Evolutionary conservation across 108 stramenopile genomes (phyloP).

Genomic region (Nitzschia sp.): DNA sequence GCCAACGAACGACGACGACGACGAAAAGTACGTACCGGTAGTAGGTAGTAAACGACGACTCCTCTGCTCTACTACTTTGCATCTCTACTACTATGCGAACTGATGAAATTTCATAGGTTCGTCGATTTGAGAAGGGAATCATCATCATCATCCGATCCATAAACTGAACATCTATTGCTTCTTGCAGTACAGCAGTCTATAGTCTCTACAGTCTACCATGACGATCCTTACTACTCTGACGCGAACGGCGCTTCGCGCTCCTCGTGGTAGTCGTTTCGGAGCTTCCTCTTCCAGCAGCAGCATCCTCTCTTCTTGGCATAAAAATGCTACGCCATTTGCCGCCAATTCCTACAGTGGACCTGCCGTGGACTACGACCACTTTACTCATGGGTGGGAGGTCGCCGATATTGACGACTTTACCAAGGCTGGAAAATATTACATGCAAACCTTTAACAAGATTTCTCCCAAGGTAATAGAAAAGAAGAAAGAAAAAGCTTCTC

Average conservation of each 20-base stretch:
- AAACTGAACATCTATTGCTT: background rate
- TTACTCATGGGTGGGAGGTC: conserved; percentile 38
- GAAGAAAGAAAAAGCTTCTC: background rate
- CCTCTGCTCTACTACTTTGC: too few relatives aligned
- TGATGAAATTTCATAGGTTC: too few relatives aligned
- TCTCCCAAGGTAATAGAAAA: conserved; percentile 21
- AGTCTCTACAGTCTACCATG: background rate
- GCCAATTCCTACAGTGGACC: conserved; percentile 11
- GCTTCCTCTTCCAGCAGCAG: background rate
- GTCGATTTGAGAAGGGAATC: too few relatives aligned
- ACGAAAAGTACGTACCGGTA: too few relatives aligned
- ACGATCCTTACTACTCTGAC: background rate
- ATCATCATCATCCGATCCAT: too few relatives aligned
- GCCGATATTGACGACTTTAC: conserved; percentile 34
- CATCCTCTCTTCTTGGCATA: background rate
- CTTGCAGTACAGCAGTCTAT: background rate
- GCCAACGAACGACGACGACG: too few relatives aligned
- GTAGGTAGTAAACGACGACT: too few relatives aligned
- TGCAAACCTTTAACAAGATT: conserved; percentile 75
- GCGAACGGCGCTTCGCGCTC: background rate
- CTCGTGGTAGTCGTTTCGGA: background rate
- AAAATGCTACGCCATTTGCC: background rate
- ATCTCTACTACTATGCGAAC: too few relatives aligned
- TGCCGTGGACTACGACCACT: conserved; percentile 43
- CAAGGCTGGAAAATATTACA: conserved; percentile 44